phyloP scores from a whole-genome alignment of 164 flowering plant genomes.

The Platanus orientalis region DNA sequence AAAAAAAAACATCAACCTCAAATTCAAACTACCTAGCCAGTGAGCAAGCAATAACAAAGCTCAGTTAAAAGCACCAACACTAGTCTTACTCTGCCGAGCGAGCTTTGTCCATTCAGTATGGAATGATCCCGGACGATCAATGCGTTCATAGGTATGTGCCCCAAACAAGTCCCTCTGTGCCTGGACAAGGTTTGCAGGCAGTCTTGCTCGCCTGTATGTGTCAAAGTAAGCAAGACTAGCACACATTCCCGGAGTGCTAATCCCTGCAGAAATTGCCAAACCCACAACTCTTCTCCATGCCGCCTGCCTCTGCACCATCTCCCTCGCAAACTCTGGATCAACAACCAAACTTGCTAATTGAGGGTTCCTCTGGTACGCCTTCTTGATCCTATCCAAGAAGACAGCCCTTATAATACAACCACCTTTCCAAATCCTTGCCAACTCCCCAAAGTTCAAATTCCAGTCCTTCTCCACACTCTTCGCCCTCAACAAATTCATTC shows the following conservation, averaged over 20 bases:
- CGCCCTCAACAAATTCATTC: conserved; percentile 24
- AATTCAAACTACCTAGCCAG: neutral
- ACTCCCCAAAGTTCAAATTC: conserved; percentile 22
- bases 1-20: conserved; percentile 2
- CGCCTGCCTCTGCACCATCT: conserved; percentile 25
- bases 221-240: conserved; percentile 24
- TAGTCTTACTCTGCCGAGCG: conserved; percentile 11
- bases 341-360: conserved; percentile 22
- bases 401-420: conserved; percentile 25
- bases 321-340: conserved; percentile 25
- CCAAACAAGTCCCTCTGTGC: conserved; percentile 27
- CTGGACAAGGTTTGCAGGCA: conserved; percentile 25
- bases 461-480: conserved; percentile 22
- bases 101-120: conserved; percentile 24
- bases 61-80: conserved; percentile 11
- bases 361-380: conserved; percentile 18
- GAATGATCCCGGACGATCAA: conserved; percentile 18
- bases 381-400: conserved; percentile 24
- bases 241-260: conserved; percentile 24
- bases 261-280: conserved; percentile 20
- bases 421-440: conserved; percentile 30
- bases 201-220: conserved; percentile 17
- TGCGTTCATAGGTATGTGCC: conserved; percentile 23
- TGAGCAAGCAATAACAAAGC: neutral
- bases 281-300: conserved; percentile 29